These are phyloP conservation scores for Escovopsis sp. DNA, from an alignment of 2,329 filamentous ascomycete genomes.

Conservation along the genomic window DNA sequence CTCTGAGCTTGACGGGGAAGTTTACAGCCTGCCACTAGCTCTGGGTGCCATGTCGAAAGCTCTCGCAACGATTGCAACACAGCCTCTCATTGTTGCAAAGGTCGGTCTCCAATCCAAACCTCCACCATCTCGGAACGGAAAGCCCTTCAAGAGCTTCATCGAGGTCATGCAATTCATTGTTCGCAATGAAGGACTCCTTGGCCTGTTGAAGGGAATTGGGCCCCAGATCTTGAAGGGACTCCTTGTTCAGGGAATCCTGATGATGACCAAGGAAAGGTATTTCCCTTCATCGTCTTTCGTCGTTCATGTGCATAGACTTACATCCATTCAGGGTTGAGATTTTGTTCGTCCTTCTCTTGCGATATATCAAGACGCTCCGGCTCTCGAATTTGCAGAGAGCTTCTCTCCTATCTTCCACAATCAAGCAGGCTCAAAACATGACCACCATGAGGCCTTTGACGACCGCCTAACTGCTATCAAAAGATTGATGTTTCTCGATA, in stretches of 20 bases:
- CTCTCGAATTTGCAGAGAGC: constrained; percentile 55
- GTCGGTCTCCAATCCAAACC: constrained; percentile 91
- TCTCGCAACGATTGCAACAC: constrained; percentile 79
- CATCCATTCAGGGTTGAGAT: constrained; percentile 56
- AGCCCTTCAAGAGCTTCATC: constrained; percentile 82
- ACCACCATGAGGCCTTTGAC: constrained; percentile 14
- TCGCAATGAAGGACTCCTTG: constrained; percentile 65
- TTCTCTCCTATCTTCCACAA: constrained; percentile 44
- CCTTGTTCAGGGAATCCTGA: constrained; percentile 84
- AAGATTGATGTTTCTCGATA: no score
- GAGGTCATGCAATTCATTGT: constrained; percentile 95
- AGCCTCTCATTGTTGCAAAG: constrained; percentile 94
- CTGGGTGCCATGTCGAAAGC: constrained; percentile 88
- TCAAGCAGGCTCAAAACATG: constrained; percentile 28
- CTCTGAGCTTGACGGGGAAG: not conserved
- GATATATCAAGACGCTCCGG: constrained; percentile 60
- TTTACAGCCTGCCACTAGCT: constrained; percentile 33
- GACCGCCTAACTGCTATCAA: constrained; percentile 3
- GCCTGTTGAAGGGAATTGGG: constrained; percentile 93
- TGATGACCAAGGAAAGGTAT: constrained; percentile 98
- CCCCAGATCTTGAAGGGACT: constrained; percentile 90
- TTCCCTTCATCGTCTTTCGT: constrained; percentile 8
- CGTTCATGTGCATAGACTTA: constrained; percentile 6
- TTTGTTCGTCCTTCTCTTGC: constrained; percentile 71
- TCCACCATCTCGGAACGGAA: constrained; percentile 67